Evolutionary conservation across 305 asterid species (phyloP), one percentile per base, ranked within the genome.

Genomic region (Ajuga reptans): DNA sequence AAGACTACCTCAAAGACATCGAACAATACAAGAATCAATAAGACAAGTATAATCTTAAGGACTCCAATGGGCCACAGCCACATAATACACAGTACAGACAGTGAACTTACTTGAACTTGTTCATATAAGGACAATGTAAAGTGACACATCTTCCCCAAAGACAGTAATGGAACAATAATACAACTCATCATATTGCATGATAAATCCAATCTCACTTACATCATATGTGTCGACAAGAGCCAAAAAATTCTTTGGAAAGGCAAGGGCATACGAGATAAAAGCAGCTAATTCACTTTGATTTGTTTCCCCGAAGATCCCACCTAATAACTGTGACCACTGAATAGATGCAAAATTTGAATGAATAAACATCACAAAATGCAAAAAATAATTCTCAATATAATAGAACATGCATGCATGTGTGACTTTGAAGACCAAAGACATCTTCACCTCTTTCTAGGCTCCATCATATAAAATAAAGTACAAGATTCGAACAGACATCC

Each of bases 221-320:
- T 88, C 97, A 84, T 90, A 90, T 42, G 96, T 90, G 85, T 90
- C 97, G 58, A 88, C 97, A 36, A 90, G 92, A 76, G 96, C 96
- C 84, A 90, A 80, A 81, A 90, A 88, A 78, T 73, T 79, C 66
- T 77, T 66, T 9, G 97, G 97, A 59, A 90, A 90, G 62, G 97
- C 97, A 75, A 90, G 86, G 60, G 97, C 96, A 78, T 90, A 90
- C 2, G 92, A 90, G 69, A 57, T 72, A 75, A 90, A 90, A 69
- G 95, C 97, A 67, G 91, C 92, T 69, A 90, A 75, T 72, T 90
- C 97, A 76, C 96, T 90, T 77, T 81, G 89, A 79, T 90, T 90
- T 18, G 96, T 90, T 86, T 86, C 95, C 4, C 88, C 93, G 74
- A 90, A 90, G 68, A 75, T 71, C 46, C 94, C 92, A 62, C 87